phyloP scores from a whole-genome alignment of 2,329 filamentous ascomycete species.

The Tetracladium maxilliforme region DNA sequence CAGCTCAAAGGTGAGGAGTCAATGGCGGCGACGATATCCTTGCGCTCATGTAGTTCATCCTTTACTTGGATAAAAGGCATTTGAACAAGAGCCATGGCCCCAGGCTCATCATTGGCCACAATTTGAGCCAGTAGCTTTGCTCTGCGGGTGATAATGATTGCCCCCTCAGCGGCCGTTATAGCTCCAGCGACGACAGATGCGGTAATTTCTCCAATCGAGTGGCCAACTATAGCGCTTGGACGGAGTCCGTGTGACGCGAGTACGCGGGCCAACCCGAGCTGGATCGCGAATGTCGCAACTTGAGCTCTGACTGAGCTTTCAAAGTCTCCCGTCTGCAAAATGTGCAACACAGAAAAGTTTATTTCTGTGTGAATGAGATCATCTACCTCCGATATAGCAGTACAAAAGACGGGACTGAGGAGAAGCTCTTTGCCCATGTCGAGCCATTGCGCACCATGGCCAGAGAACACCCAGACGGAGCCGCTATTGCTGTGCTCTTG shows the following conservation, averaged over 20 bases:
- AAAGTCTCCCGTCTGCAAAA: conserved; percentile 8
- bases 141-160: conserved; percentile 17
- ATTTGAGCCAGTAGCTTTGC: conserved; percentile 10
- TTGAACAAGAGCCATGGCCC: conserved; percentile 16
- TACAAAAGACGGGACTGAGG: conserved; percentile 9
- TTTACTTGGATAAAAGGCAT: conserved; percentile 13
- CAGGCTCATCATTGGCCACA: conserved; percentile 4
- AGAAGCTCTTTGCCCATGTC: conserved; percentile 23
- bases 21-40: conserved; percentile 17
- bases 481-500: conserved; percentile 2
- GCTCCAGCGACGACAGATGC: conserved; percentile 19
- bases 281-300: conserved; percentile 19
- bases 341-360: conserved; percentile 8
- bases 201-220: conserved; percentile 25
- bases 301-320: conserved; percentile 14
- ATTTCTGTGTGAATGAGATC: conserved; percentile 7
- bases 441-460: conserved; percentile 25
- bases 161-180: conserved; percentile 17
- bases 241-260: conserved; percentile 14
- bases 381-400: conserved; percentile 13
- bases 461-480: conserved; percentile 22
- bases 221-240: conserved; percentile 21
- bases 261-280: conserved; percentile 15
- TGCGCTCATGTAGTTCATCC: conserved; percentile 8
- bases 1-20: conserved; percentile 19